These are phyloP conservation scores for Cynanchum wilfordii DNA, from an alignment of 257 asterid genomes.

Conservation along the genomic window DNA sequence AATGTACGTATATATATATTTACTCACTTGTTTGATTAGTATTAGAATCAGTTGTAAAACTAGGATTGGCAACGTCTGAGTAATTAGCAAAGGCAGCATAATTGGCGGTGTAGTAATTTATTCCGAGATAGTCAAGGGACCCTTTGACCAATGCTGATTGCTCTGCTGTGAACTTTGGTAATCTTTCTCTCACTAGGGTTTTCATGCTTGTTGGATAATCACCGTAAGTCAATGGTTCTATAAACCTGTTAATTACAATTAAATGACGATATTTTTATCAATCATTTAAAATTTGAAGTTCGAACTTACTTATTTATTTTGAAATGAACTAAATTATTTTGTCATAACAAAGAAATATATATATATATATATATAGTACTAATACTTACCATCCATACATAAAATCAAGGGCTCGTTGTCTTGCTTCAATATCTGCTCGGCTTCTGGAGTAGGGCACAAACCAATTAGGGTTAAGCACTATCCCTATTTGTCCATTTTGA, in stretches of 20 bases:
- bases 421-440: constrained; percentile 33
- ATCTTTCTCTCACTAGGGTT: constrained; percentile 7
- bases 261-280: too few relatives aligned
- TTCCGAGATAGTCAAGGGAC: constrained; percentile 25
- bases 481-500: constrained; percentile 61
- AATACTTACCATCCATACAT: constrained; percentile 50
- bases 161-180: constrained; percentile 21
- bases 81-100: constrained; percentile 4
- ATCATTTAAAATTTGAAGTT: too few relatives aligned
- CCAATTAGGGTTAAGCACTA: constrained; percentile 33
- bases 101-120: constrained; percentile 27
- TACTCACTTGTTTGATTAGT: constrained; percentile 21
- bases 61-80: not conserved
- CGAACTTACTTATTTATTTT: too few relatives aligned
- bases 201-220: constrained; percentile 20
- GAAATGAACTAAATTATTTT: too few relatives aligned
- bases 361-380: too few relatives aligned
- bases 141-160: constrained; percentile 19
- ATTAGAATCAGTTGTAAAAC: constrained; percentile 13
- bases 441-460: constrained; percentile 29
- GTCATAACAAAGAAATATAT: too few relatives aligned
- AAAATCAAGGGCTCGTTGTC: constrained; percentile 52
- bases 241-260: constrained; percentile 12
- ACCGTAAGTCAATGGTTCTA: constrained; percentile 23
- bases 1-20: too few relatives aligned